Evolutionary conservation across 192 early-diverging fungal species (phyloP).

Genomic region (Cladochytrium replicatum): DNA sequence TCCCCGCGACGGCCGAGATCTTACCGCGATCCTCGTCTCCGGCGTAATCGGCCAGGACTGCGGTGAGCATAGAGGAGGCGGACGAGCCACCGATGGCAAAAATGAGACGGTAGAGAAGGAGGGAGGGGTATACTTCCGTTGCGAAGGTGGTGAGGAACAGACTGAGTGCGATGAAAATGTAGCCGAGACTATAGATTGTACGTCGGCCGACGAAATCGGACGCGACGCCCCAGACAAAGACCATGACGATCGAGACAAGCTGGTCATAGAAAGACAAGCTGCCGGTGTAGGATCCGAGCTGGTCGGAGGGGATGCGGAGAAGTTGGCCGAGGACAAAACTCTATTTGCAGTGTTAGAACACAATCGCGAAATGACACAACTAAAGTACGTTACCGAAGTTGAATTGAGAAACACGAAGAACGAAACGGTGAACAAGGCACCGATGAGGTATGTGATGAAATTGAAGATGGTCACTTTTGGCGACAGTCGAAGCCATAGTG

Average conservation of each 20-base stretch:
- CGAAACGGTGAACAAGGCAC: slow-evolving; percentile 24
- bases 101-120: slow-evolving; percentile 49
- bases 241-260: slow-evolving; percentile 43
- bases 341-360: not conserved
- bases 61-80: slow-evolving; percentile 56
- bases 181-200: slow-evolving; percentile 40
- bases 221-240: slow-evolving; percentile 46
- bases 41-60: slow-evolving; percentile 49
- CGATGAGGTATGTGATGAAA: slow-evolving; percentile 20
- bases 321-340: slow-evolving; percentile 33
- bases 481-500: not conserved
- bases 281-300: slow-evolving; percentile 36
- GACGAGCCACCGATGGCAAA: slow-evolving; percentile 62
- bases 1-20: slow-evolving; percentile 46
- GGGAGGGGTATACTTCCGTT: slow-evolving; percentile 42
- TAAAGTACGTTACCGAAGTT: slow-evolving; percentile 7
- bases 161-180: slow-evolving; percentile 39
- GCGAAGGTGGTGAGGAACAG: slow-evolving; percentile 41
- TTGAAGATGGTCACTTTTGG: not conserved
- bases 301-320: slow-evolving; percentile 12
- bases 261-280: slow-evolving; percentile 55
- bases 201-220: slow-evolving; percentile 51
- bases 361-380: not conserved
- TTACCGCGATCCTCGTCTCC: slow-evolving; percentile 34
- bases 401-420: slow-evolving; percentile 42